Conservation (phyloP, 2,329 filamentous ascomycete species). For the Calycina herbarum region DNA sequence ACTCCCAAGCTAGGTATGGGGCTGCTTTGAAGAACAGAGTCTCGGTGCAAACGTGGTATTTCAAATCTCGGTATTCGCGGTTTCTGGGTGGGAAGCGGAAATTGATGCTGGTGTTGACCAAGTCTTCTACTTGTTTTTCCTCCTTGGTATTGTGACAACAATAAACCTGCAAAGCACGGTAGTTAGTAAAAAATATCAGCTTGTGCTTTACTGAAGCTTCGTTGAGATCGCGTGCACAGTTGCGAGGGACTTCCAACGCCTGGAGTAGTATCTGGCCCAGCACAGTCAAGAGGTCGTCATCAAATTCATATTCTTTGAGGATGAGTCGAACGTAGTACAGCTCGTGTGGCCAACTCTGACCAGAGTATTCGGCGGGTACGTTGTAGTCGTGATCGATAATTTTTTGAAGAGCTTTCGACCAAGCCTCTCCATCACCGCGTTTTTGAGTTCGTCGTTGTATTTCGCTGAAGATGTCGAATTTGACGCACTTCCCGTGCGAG, state of each 20-base stretch:
- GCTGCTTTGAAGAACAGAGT: conserved; percentile 19
- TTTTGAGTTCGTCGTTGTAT: conserved; percentile 1
- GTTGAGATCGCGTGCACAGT: conserved; percentile 23
- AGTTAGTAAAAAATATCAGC: conserved; percentile 36
- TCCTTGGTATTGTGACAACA: conserved; percentile 30
- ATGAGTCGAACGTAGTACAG: conserved; percentile 21
- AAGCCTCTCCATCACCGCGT: background rate
- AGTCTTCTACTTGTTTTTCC: conserved; percentile 16
- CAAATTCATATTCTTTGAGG: conserved; percentile 1
- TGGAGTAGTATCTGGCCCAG: conserved; percentile 27
- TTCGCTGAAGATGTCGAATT: background rate
- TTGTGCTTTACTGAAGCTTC: conserved; percentile 21
- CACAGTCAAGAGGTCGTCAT: conserved; percentile 18
- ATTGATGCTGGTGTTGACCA: conserved; percentile 16
- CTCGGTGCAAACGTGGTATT: conserved; percentile 26
- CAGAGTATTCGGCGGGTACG: background rate
- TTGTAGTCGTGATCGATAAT: background rate
- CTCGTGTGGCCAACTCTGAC: conserved; percentile 15
- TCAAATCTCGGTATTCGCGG: conserved; percentile 15
- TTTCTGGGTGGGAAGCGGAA: conserved; percentile 14
- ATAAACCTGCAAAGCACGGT: conserved; percentile 33
- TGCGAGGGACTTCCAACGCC: conserved; percentile 20
- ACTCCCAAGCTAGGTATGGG: conserved; percentile 29
- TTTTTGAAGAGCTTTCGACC: background rate
- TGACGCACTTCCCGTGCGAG: conserved; percentile 5